Evolutionary conservation across 768 basidiomycete species (phyloP), one percentile per base, ranked within the genome.

Genomic region (Exsudoporus frostii): DNA sequence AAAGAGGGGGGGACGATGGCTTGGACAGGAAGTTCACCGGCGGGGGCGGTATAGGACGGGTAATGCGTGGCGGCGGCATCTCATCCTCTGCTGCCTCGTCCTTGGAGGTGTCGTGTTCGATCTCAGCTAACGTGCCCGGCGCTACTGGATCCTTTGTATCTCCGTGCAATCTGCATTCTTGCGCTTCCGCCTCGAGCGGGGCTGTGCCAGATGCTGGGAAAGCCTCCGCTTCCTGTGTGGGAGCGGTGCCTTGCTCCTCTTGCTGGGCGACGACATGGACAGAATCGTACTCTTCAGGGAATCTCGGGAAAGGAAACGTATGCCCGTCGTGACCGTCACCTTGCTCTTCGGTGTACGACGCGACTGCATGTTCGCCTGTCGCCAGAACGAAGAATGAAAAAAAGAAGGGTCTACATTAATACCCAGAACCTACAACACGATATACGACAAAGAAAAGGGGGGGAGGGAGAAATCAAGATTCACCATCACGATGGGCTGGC

Each of bases 401-500:
- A 50, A 20, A 11, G 15, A 53, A 50, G 30, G 45, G 24, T 47
- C 54, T 65, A 58, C 57, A 69, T 71, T 71, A 69, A 71, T 67
- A 71, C 56, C 57, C 66, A 45, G 51, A 49, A 29, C 42, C 61
- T 65, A 62, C 56, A 42, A 64, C 55, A 62, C 56, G 42, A 56
- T 59, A 51, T 44, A 65, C 50, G 58, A 54, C 61, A 63, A 54
- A 59, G n/a, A 37, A 51, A 58, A 65, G 40, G 48, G 34, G 22
- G 40, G 46, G 13, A 15, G 34, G 25, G 57, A 64, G 49, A 62
- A 63, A 64, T 76, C 59, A 77, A 68, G 54, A 76, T 71, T 78
- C 73, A 77, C 76, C 78, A 71, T 76, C 59, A 53, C 60, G 62
- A 56, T 63, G 45, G 37, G 48, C 54, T 56, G 52, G 56, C 48